These are phyloP conservation scores for Hypoxylon sp. DNA, from an alignment of 2,329 filamentous ascomycete species.

Conservation along the genomic window DNA sequence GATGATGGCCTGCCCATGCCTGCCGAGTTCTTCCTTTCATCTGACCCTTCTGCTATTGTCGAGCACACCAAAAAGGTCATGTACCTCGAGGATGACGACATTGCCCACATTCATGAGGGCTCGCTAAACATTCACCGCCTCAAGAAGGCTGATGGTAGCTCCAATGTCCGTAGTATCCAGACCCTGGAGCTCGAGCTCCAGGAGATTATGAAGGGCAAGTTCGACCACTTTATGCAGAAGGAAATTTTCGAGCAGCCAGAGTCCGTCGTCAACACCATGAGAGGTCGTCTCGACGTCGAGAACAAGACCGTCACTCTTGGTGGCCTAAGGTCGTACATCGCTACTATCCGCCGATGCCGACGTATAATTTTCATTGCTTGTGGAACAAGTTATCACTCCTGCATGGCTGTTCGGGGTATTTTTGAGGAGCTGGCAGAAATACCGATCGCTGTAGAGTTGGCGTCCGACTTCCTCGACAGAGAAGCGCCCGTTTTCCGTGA, in stretches of 20 bases:
- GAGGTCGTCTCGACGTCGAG: conserved; percentile 92
- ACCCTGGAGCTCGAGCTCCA: conserved; percentile 98
- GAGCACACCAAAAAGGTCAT: conserved; percentile 99
- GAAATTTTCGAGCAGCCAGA: conserved; percentile 99
- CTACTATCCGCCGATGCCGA: conserved; percentile 95
- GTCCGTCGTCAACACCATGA: conserved; percentile 99
- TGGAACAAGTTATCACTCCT: conserved; percentile 98
- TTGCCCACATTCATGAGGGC: conserved; percentile 99
- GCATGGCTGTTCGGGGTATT: conserved; percentile 98
- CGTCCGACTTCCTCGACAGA: conserved; percentile 97
- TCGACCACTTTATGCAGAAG: conserved; percentile 99
- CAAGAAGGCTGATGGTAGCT: conserved; percentile 95
- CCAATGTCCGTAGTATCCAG: conserved; percentile 98
- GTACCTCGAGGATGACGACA: conserved; percentile 99
- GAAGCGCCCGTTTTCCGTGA: conserved; percentile 98
- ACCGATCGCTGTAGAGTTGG: conserved; percentile 95
- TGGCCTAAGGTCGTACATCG: conserved; percentile 95
- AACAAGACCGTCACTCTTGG: conserved; percentile 97
- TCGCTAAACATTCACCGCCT: conserved; percentile 99
- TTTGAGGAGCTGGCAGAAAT: conserved; percentile 99
- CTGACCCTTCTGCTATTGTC: conserved; percentile 96
- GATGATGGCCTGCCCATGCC: conserved; percentile 98
- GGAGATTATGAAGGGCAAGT: conserved; percentile 99
- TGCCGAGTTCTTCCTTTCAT: conserved; percentile 99
- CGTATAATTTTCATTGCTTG: conserved; percentile 99